phyloP scores from a whole-genome alignment of 208 protist genomes.

The Trypanosoma rangeli region DNA sequence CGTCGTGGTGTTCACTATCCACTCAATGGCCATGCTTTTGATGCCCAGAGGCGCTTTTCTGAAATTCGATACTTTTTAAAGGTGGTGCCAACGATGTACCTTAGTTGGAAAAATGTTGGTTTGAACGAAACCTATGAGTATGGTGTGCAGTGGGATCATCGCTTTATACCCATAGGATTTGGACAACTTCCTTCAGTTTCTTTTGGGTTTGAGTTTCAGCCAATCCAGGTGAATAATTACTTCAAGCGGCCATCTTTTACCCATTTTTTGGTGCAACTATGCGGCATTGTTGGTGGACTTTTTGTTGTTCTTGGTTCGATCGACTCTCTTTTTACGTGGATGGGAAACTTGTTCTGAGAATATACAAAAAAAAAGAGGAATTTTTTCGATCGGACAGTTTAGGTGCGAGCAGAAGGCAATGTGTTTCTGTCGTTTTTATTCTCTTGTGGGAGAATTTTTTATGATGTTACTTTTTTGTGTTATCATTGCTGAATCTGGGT shows the following conservation, averaged over 20 bases:
- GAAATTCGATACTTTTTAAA: constrained; percentile 65
- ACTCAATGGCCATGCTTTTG: constrained; percentile 42
- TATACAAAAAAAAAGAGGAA: not conserved
- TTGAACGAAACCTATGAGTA: constrained; percentile 64
- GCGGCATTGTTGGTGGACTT: constrained; percentile 84
- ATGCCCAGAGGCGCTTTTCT: constrained; percentile 15
- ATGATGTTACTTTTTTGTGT: constrained; percentile 15
- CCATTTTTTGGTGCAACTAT: constrained; percentile 79
- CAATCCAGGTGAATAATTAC: constrained; percentile 77
- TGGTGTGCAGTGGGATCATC: constrained; percentile 47
- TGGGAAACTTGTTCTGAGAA: constrained; percentile 13
- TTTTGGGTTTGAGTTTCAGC: constrained; percentile 60
- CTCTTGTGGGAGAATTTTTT: not conserved
- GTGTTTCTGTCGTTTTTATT: constrained; percentile 1
- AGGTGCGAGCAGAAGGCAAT: not conserved
- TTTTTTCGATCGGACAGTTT: not conserved
- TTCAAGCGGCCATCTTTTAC: constrained; percentile 61
- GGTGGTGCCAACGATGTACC: constrained; percentile 72
- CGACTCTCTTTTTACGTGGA: constrained; percentile 46
- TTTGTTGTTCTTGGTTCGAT: constrained; percentile 83
- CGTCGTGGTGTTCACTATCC: constrained; percentile 38
- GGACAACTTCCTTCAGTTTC: constrained; percentile 44
- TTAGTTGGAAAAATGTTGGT: constrained; percentile 8
- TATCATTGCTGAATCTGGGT: not conserved
- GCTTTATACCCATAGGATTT: constrained; percentile 33